Conservation (phyloP, 208 protist genomes). For the Leishmania tarentolae region DNA sequence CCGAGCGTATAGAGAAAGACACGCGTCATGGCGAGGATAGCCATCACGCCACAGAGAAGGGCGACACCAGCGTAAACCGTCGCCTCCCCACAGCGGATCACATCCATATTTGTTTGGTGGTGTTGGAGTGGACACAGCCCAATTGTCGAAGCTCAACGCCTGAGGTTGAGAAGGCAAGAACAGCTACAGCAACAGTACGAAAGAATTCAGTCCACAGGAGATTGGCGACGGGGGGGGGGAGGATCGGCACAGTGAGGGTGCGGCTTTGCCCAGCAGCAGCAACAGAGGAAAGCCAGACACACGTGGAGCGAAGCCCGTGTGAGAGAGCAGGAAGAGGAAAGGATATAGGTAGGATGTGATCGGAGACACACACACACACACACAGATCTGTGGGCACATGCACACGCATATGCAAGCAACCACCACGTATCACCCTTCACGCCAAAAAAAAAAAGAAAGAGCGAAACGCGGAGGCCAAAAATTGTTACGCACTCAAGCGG, state of each 20-base stretch:
- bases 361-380: neutral
- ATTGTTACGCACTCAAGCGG: neutral
- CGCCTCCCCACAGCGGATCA: conserved; percentile 21
- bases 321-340: conserved; percentile 3
- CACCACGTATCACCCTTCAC: neutral
- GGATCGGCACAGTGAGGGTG: neutral
- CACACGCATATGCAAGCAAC: neutral
- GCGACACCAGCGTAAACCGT: conserved; percentile 18
- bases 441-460: neutral
- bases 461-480: neutral
- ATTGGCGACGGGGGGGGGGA: neutral
- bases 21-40: conserved; percentile 4
- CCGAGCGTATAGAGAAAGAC: conserved; percentile 11
- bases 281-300: neutral
- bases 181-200: neutral
- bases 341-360: neutral
- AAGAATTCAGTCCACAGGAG: neutral
- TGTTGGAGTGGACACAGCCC: neutral
- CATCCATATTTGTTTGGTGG: neutral
- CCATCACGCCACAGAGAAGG: neutral
- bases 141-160: neutral
- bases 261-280: neutral
- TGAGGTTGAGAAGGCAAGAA: neutral
- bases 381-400: neutral
- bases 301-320: neutral